Conservation (phyloP, 345 rosid genomes). For the Turnera subulata region DNA sequence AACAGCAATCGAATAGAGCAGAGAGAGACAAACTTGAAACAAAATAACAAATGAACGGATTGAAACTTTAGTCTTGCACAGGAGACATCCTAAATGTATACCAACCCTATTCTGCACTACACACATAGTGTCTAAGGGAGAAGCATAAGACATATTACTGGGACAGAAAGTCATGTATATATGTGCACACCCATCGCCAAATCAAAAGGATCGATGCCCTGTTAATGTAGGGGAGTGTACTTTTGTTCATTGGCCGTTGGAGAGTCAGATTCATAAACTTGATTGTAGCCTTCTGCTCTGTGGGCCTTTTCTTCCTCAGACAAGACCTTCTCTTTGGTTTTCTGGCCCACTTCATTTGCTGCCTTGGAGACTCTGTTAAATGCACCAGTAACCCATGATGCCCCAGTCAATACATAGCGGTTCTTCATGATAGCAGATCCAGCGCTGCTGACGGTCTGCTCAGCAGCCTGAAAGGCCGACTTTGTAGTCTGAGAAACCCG, state of each 20-base stretch:
- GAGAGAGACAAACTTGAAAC: too few species aligned
- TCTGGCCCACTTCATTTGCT: conserved; percentile 25
- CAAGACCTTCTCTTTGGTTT: conserved; percentile 29
- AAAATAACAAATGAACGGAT: too few species aligned
- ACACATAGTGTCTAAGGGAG: too few species aligned
- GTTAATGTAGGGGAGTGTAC: neutral
- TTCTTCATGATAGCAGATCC: conserved; percentile 30
- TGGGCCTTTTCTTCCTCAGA: conserved; percentile 48
- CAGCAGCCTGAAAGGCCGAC: conserved; percentile 24
- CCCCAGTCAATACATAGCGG: conserved; percentile 21
- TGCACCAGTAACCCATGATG: conserved; percentile 28
- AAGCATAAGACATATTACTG: too few species aligned
- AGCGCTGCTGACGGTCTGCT: conserved; percentile 20
- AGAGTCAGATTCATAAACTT: conserved; percentile 15
- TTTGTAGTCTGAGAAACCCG: conserved; percentile 24
- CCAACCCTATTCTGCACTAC: too few species aligned
- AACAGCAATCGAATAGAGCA: too few species aligned
- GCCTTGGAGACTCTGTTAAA: conserved; percentile 17
- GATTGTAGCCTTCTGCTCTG: conserved; percentile 43
- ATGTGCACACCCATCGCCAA: neutral
- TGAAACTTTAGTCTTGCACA: too few species aligned
- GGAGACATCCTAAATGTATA: too few species aligned
- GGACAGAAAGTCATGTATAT: too few species aligned
- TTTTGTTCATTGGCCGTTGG: conserved; percentile 4
- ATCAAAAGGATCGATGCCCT: neutral